Evolutionary conservation across 2,329 filamentous ascomycete species (phyloP).

Genomic region (Penicillium sp.): DNA sequence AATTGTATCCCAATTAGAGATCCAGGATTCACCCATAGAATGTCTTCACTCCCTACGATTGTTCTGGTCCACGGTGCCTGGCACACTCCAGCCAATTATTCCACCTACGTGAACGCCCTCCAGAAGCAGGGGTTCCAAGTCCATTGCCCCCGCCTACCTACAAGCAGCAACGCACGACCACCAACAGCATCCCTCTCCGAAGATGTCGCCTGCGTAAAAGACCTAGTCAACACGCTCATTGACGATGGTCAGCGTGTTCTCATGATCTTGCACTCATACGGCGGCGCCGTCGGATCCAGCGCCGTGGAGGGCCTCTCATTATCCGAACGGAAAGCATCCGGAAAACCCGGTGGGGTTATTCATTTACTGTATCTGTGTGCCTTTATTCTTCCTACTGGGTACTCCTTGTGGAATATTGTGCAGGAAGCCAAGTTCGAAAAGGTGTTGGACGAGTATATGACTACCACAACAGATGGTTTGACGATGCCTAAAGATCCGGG

Average conservation of each 20-base stretch:
- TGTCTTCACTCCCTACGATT: conserved; percentile 11
- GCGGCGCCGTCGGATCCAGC: conserved; percentile 23
- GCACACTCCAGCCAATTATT: conserved; percentile 19
- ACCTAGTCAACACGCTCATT: conserved; percentile 3
- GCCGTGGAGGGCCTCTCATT: conserved; percentile 17
- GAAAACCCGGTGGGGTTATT: conserved; percentile 17
- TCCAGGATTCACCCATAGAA: background rate
- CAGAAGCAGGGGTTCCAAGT: conserved; percentile 16
- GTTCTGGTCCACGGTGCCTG: conserved; percentile 24
- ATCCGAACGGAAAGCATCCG: conserved; percentile 2
- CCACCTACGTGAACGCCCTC: conserved; percentile 12
- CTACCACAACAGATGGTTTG: background rate
- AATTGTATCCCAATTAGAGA: too few relatives aligned
- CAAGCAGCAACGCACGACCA: conserved; percentile 11
- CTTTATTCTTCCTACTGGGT: conserved; percentile 14
- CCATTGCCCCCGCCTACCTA: conserved; percentile 18
- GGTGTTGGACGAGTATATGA: conserved; percentile 5
- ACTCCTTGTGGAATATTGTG: conserved; percentile 6
- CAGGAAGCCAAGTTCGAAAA: conserved; percentile 6
- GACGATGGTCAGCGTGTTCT: conserved; percentile 15
- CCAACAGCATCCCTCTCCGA: conserved; percentile 8
- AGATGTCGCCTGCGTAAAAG: conserved; percentile 11
- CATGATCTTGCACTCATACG: conserved; percentile 29
- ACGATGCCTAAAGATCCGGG: conserved; percentile 1
- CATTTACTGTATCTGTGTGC: conserved; percentile 24